A percentile compares a stretch with the other conserved stretches of the same genome.
These are phyloP conservation scores for Pseudotsuga menziesii DNA, from an alignment of 75 land plant species.

Conservation along the genomic window DNA sequence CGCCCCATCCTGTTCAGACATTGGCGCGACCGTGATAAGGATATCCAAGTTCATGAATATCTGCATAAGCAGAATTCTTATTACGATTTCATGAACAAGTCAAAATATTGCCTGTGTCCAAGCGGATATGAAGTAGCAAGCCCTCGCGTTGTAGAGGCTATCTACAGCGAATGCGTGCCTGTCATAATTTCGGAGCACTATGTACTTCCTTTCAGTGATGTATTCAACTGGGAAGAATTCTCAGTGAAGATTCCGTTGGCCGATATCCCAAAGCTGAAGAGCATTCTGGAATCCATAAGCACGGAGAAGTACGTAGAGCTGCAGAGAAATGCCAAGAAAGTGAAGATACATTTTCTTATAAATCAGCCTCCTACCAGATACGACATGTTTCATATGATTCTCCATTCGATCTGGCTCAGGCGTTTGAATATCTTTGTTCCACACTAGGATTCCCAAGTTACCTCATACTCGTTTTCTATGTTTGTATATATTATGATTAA, in stretches of 20 bases:
- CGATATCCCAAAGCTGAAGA: slow-evolving; percentile 42
- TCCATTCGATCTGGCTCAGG: slow-evolving; percentile 48
- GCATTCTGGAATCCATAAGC: slow-evolving; percentile 37
- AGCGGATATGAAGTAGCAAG: slow-evolving; percentile 74
- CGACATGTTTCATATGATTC: slow-evolving; percentile 51
- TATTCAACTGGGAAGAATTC: slow-evolving; percentile 51
- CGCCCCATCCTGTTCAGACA: slow-evolving; percentile 42
- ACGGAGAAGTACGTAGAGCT: slow-evolving; percentile 23
- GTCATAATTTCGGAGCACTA: slow-evolving; percentile 51
- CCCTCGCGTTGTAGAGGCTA: slow-evolving; percentile 69
- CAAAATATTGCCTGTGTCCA: slow-evolving; percentile 63
- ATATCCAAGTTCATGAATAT: slow-evolving; percentile 35
- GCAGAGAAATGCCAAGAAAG: slow-evolving; percentile 38
- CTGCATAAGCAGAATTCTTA: slow-evolving; percentile 32
- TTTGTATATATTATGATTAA: too few relatives aligned
- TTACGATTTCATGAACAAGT: slow-evolving; percentile 42
- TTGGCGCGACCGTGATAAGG: slow-evolving; percentile 46
- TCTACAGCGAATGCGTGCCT: slow-evolving; percentile 62
- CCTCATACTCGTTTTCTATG: too few relatives aligned
- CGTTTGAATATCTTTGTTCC: slow-evolving; percentile 19
- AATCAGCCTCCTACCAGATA: slow-evolving; percentile 37
- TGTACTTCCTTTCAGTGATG: slow-evolving; percentile 63
- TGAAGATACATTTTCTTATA: slow-evolving; percentile 32
- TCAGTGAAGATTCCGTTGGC: slow-evolving; percentile 35
- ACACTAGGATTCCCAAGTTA: too few relatives aligned